Percentiles rank a stretch among this genome's conserved stretches.
These are phyloP conservation scores for Cardiospermum halicacabum DNA, from an alignment of 345 rosid species.

Conservation along the genomic window DNA sequence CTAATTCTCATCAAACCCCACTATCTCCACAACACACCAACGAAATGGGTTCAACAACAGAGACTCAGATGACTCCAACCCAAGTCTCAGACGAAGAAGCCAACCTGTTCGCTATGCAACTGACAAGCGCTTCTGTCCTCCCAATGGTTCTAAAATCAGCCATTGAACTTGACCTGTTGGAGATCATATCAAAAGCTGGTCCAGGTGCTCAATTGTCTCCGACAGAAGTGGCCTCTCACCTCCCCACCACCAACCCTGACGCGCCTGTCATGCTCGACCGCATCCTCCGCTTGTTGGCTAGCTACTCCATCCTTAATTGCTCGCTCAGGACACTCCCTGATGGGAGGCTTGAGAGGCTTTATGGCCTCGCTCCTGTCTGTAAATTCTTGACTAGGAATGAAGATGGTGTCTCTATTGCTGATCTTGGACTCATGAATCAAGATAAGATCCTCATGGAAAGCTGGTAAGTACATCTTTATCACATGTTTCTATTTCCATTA, in stretches of 20 bases:
- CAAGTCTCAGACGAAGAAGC: slow-evolving; percentile 68
- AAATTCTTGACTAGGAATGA: slow-evolving; percentile 72
- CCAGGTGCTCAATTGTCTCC: slow-evolving; percentile 52
- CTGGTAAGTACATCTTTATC: slow-evolving; percentile 39
- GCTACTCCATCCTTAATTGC: slow-evolving; percentile 60
- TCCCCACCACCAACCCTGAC: slow-evolving; percentile 65
- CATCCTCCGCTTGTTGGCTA: slow-evolving; percentile 57
- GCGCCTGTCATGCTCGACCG: slow-evolving; percentile 79
- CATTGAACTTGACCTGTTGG: slow-evolving; percentile 75
- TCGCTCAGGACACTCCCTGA: slow-evolving; percentile 33
- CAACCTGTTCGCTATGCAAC: slow-evolving; percentile 63
- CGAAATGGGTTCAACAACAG: slow-evolving; percentile 63
- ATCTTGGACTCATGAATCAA: slow-evolving; percentile 77
- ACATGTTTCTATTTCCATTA: no score
- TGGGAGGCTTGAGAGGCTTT: slow-evolving; percentile 49
- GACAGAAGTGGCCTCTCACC: slow-evolving; percentile 50
- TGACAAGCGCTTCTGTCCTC: slow-evolving; percentile 65
- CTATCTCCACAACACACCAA: neutral
- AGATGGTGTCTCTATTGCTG: slow-evolving; percentile 65
- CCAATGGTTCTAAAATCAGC: slow-evolving; percentile 86
- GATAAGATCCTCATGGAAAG: slow-evolving; percentile 91
- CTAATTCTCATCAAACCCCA: neutral
- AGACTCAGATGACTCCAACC: slow-evolving; percentile 72
- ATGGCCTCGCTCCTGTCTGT: slow-evolving; percentile 71
- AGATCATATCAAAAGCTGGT: slow-evolving; percentile 65